phyloP scores from a whole-genome alignment of 805 yeast species.

The Lipomyces chichibuensis region DNA sequence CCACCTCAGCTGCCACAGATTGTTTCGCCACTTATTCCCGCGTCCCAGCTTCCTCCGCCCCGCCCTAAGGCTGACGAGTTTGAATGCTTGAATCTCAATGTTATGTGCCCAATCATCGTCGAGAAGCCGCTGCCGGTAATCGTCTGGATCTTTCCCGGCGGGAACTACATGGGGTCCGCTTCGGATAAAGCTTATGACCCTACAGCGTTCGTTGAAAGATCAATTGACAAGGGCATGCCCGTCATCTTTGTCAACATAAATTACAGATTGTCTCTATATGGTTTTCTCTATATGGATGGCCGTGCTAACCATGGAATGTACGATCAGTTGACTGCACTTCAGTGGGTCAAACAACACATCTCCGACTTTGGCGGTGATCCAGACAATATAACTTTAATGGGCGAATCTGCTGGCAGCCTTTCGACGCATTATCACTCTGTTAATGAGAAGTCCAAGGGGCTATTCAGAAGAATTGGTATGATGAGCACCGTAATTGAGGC shows the following conservation, averaged over 20 bases:
- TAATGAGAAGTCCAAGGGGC: slow-evolving; percentile 28
- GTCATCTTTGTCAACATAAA: slow-evolving; percentile 47
- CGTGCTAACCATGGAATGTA: slow-evolving; percentile 50
- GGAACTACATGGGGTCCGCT: slow-evolving; percentile 27
- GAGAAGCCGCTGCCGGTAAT: slow-evolving; percentile 23
- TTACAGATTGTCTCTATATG: slow-evolving; percentile 47
- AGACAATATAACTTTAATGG: slow-evolving; percentile 49
- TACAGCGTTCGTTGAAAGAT: slow-evolving; percentile 37
- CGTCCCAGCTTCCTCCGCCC: slow-evolving; percentile 25
- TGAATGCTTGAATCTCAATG: slow-evolving; percentile 42
- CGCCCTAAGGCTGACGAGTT: slow-evolving; percentile 38
- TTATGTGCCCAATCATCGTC: slow-evolving; percentile 38
- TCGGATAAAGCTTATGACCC: slow-evolving; percentile 38
- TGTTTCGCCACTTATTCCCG: slow-evolving; percentile 20
- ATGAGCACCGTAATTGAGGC: slow-evolving; percentile 41
- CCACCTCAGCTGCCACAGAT: slow-evolving; percentile 32
- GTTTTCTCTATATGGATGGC: slow-evolving; percentile 48
- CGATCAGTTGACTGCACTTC: slow-evolving; percentile 53
- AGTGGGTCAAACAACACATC: slow-evolving; percentile 53
- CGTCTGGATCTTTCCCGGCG: slow-evolving; percentile 35
- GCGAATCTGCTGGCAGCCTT: slow-evolving; percentile 54
- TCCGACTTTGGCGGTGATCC: slow-evolving; percentile 54
- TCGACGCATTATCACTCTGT: slow-evolving; percentile 48
- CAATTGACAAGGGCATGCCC: slow-evolving; percentile 37
- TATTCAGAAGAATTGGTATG: slow-evolving; percentile 38